These are phyloP conservation scores for Extremus antarcticus DNA, from an alignment of 495 filamentous ascomycete species.

Conservation along the genomic window DNA sequence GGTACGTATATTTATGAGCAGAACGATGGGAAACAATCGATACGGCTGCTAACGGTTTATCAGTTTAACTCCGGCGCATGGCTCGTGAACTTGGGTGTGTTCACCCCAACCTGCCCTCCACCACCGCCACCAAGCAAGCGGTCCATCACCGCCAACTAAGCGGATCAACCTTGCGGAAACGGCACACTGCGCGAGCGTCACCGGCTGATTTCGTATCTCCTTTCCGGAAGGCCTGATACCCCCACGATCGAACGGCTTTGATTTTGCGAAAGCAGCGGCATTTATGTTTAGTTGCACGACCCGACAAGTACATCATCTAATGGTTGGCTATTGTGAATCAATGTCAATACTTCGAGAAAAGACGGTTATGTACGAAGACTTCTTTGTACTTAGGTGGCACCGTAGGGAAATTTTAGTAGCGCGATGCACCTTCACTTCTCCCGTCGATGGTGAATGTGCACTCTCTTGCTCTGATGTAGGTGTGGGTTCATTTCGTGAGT, in stretches of 20 bases:
- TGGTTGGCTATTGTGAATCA: not conserved
- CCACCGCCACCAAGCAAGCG: not conserved
- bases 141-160: not conserved
- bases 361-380: not conserved
- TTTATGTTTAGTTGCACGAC: not conserved
- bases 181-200: too few species aligned
- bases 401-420: not conserved
- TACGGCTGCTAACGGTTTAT: not conserved
- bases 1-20: too few species aligned
- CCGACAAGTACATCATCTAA: not conserved
- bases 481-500: too few species aligned
- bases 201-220: too few species aligned
- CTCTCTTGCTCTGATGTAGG: too few species aligned
- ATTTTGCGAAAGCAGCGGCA: not conserved
- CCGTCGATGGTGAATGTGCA: not conserved
- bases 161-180: too few species aligned
- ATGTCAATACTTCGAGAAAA: not conserved
- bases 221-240: too few species aligned
- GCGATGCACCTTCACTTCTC: not conserved
- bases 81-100: conserved; percentile 15
- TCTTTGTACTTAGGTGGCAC: not conserved
- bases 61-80: conserved; percentile 15
- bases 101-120: conserved; percentile 9
- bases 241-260: not conserved
- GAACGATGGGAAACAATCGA: not conserved